Evolutionary conservation across 495 filamentous ascomycete species (phyloP).

Genomic region (Letharia lupina): DNA sequence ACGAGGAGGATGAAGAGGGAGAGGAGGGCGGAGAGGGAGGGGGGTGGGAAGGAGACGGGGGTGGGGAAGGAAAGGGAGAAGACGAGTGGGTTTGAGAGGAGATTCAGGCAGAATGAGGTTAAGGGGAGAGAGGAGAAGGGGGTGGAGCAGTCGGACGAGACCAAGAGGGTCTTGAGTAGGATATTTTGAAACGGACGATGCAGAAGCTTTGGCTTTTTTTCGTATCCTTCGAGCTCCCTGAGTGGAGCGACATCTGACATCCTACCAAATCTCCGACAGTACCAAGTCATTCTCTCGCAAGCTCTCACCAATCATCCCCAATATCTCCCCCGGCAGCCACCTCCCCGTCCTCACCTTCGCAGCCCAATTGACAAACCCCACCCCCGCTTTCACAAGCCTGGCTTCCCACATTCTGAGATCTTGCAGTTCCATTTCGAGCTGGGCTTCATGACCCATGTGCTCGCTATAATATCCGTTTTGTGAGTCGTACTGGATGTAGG

Average conservation of each 20-base stretch:
- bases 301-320: slow-evolving; percentile 10
- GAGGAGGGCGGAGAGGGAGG: slow-evolving; percentile 72
- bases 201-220: background rate
- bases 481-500: background rate
- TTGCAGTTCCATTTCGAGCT: background rate
- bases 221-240: background rate
- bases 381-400: slow-evolving; percentile 4
- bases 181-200: slow-evolving; percentile 47
- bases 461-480: background rate
- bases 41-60: slow-evolving; percentile 70
- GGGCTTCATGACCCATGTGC: background rate
- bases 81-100: slow-evolving; percentile 38
- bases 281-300: background rate
- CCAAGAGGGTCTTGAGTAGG: slow-evolving; percentile 69
- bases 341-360: slow-evolving; percentile 5
- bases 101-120: slow-evolving; percentile 68
- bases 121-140: slow-evolving; percentile 37
- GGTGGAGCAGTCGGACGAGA: slow-evolving; percentile 51
- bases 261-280: background rate
- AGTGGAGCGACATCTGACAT: background rate
- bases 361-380: slow-evolving; percentile 9
- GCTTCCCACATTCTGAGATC: slow-evolving; percentile 12
- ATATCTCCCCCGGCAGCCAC: slow-evolving; percentile 14
- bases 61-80: slow-evolving; percentile 68
- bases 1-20: slow-evolving; percentile 70